Percentiles rank a stretch among this genome's conserved stretches.
These are phyloP conservation scores for Wickerhamomyces kurtzmanii DNA, from an alignment of 805 yeast genomes.

Conservation along the genomic window DNA sequence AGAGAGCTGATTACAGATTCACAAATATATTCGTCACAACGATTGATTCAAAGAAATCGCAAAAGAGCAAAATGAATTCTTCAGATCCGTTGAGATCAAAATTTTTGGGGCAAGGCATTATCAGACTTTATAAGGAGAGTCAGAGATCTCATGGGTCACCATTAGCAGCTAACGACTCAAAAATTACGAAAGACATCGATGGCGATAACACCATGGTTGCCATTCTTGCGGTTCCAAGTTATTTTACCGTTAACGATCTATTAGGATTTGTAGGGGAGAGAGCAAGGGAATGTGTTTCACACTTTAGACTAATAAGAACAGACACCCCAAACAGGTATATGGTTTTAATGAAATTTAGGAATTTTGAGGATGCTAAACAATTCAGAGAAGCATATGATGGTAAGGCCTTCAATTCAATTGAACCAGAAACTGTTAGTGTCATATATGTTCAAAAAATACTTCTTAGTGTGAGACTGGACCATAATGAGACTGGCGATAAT, in stretches of 20 bases:
- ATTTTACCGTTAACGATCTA: constrained; percentile 77
- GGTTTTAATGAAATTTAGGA: constrained; percentile 68
- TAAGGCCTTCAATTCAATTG: constrained; percentile 72
- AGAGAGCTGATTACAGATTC: constrained; percentile 22
- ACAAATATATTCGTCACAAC: constrained; percentile 22
- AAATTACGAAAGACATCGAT: constrained; percentile 16
- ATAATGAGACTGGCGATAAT: constrained; percentile 5
- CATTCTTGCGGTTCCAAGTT: constrained; percentile 79
- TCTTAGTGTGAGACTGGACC: constrained; percentile 22
- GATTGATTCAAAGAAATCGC: constrained; percentile 8
- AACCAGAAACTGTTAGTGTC: constrained; percentile 78
- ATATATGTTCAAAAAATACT: constrained; percentile 56
- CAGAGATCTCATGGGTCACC: too few relatives aligned
- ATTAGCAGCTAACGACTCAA: constrained; percentile 5
- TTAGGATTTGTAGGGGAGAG: constrained; percentile 71
- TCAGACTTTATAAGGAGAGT: constrained; percentile 51
- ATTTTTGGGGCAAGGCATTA: constrained; percentile 65
- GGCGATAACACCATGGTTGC: constrained; percentile 65
- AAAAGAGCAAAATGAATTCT: not conserved
- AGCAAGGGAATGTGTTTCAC: constrained; percentile 45
- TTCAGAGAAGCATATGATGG: constrained; percentile 68
- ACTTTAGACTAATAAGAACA: constrained; percentile 63
- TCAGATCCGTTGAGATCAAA: constrained; percentile 29
- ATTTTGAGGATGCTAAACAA: constrained; percentile 40
- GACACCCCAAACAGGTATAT: constrained; percentile 59